Evolutionary conservation across 2,329 filamentous ascomycete species (phyloP).

Genomic region (Akanthomyces lecanii): DNA sequence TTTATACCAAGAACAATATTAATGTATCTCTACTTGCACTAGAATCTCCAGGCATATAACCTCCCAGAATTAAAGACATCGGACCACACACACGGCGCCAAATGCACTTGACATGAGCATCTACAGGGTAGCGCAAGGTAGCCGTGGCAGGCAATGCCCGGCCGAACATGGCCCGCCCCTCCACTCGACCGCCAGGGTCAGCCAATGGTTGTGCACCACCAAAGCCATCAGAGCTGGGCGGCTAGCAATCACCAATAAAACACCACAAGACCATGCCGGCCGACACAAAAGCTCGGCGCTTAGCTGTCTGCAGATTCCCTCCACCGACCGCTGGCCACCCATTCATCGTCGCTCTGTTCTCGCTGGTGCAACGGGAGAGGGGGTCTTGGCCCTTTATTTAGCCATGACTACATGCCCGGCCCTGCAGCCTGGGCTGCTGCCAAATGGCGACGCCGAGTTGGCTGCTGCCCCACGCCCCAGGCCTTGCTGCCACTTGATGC

Average conservation of each 20-base stretch:
- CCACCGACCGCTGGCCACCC: neutral
- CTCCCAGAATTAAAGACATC: no score
- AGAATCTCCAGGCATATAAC: no score
- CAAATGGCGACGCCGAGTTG: neutral
- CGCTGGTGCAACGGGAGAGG: neutral
- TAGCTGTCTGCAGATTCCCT: neutral
- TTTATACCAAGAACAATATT: no score
- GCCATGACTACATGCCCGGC: neutral
- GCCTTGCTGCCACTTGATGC: conserved; percentile 13
- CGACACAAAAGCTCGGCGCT: conserved; percentile 3
- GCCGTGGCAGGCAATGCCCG: no score
- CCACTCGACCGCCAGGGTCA: neutral
- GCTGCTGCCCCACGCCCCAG: neutral
- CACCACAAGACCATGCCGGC: neutral
- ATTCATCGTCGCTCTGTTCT: neutral
- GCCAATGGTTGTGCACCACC: neutral
- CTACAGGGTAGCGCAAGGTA: neutral
- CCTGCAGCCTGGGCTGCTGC: neutral
- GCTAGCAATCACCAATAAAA: conserved; percentile 12
- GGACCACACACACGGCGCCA: no score
- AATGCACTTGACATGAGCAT: no score
- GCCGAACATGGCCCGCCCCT: neutral
- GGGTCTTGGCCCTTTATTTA: conserved; percentile 1
- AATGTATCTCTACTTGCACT: no score
- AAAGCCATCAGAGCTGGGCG: neutral